Base-by-base conservation (phyloP, 176 grass and related monocot genomes). In the Tuctoria greenei region DNA sequence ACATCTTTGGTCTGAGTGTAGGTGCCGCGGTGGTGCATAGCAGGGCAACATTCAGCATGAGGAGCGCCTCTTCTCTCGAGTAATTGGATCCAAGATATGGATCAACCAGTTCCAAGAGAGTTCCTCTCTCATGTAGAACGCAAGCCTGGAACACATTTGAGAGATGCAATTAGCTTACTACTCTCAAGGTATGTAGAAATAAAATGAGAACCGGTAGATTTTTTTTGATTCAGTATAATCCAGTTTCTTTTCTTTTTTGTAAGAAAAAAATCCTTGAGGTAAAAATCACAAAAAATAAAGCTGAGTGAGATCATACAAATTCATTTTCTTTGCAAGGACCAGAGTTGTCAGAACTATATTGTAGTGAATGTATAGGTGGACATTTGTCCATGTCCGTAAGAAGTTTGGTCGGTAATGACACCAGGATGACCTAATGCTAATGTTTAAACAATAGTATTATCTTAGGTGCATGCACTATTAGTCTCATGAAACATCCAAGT, bases 21-120 rank as follows among this genome's bases (percentile, higher is more conserved):
- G 95, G 95, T 23, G 95, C 90, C 16, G 91, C 82, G 15, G 89
- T 88, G 52, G 89, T 92, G 86, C 95, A 94, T 24, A 94, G n/a
- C n/a, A 94, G 82, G 58, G 91, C 86, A 34, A 94, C 86, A 63
- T 94, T 94, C 45, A 94, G 64, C 89, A 92, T 90, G 44, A 93
- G 44, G 65, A 82, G 79, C 40, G 82, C 95, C 80, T 94, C 91
- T 76, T 98, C 89, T 78, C 79, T 76, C 66, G 95, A 86, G 67
- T 88, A 98, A 37, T 88, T 78, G 45, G 73, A 83, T 61, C 86
- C 89, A 40, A 94, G 72, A 20, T 87, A 75, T 65, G 91, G 89
- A 83, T 98, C 95, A n/a, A n/a, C n/a, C n/a, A n/a, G n/a, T 51
- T 70, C n/a, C n/a, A n/a, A n/a, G n/a, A n/a, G n/a, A n/a, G n/a